Percentiles rank a stretch among this genome's conserved stretches.
phyloP scores from a whole-genome alignment of 345 rosid genomes.

The Zanthoxylum bungeanum region DNA sequence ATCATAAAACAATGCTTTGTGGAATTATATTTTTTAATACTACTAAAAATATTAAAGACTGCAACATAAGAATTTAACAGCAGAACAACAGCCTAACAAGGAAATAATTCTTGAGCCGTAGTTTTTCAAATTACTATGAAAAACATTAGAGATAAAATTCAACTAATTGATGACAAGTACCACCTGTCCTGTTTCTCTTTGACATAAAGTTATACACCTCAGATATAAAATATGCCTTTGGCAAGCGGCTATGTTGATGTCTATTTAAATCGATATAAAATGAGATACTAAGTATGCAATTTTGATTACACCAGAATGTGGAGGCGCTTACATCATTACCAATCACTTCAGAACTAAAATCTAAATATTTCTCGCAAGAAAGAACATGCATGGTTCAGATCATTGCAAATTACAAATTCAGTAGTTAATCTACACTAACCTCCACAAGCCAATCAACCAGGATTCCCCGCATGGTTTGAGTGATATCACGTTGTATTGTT shows the following conservation, averaged over 20 bases:
- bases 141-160: background rate
- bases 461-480: constrained; percentile 84
- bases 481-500: constrained; percentile 63
- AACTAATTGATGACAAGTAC: background rate
- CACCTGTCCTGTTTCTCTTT: background rate
- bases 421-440: constrained; percentile 38
- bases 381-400: background rate
- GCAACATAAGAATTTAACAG: background rate
- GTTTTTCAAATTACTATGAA: background rate
- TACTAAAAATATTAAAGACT: background rate
- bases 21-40: background rate
- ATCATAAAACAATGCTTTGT: too few species aligned
- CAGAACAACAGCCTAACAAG: background rate
- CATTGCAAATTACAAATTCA: background rate
- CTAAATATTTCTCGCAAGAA: background rate
- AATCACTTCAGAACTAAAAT: background rate
- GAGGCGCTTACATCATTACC: background rate
- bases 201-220: background rate
- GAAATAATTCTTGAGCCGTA: background rate
- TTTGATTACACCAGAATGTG: background rate
- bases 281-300: background rate
- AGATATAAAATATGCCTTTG: background rate
- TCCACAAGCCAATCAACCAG: constrained; percentile 98
- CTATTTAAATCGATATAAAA: background rate
- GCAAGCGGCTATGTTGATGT: background rate